Percentiles rank a stretch among this genome's conserved stretches.
Conservation (phyloP, 2,329 filamentous ascomycete genomes). For the Purpureocillium lavendulum region DNA sequence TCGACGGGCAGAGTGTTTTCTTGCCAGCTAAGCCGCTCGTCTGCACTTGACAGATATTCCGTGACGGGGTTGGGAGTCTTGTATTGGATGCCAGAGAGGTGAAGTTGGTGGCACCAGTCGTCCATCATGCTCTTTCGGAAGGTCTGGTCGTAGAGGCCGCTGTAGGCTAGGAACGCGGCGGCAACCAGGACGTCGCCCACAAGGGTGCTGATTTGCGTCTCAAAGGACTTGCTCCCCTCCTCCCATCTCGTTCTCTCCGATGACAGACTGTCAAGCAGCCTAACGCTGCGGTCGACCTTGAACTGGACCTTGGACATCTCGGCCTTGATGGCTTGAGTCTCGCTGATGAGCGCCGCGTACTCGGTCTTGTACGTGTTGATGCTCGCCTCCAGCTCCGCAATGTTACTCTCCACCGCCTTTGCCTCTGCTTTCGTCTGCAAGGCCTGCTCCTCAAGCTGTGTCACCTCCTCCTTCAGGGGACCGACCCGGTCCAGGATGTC, state of each 20-base stretch:
- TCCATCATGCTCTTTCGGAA: constrained; percentile 98
- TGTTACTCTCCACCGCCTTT: constrained; percentile 81
- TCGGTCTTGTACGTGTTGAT: constrained; percentile 94
- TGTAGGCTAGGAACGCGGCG: constrained; percentile 95
- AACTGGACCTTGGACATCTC: constrained; percentile 96
- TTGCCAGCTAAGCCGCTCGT: constrained; percentile 93
- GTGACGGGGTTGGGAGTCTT: constrained; percentile 92
- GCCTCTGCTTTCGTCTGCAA: constrained; percentile 90
- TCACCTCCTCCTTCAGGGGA: constrained; percentile 83
- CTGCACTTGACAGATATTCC: constrained; percentile 92
- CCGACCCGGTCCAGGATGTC: constrained; percentile 92
- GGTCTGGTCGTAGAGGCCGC: constrained; percentile 93
- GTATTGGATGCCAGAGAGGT: constrained; percentile 85
- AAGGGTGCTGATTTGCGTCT: constrained; percentile 93
- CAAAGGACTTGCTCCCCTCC: constrained; percentile 93
- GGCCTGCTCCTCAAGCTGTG: constrained; percentile 77
- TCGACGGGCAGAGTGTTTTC: constrained; percentile 89
- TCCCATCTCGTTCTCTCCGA: constrained; percentile 94
- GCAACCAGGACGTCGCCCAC: constrained; percentile 93
- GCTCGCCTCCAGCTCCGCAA: constrained; percentile 74
- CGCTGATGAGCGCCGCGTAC: constrained; percentile 90
- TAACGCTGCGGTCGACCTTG: constrained; percentile 95
- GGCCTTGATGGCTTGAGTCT: constrained; percentile 92
- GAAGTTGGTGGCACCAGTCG: constrained; percentile 91
- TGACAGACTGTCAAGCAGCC: constrained; percentile 86